These are phyloP conservation scores for Candida pseudoviswanathii DNA, from an alignment of 1,139 yeast genomes.

Conservation along the genomic window DNA sequence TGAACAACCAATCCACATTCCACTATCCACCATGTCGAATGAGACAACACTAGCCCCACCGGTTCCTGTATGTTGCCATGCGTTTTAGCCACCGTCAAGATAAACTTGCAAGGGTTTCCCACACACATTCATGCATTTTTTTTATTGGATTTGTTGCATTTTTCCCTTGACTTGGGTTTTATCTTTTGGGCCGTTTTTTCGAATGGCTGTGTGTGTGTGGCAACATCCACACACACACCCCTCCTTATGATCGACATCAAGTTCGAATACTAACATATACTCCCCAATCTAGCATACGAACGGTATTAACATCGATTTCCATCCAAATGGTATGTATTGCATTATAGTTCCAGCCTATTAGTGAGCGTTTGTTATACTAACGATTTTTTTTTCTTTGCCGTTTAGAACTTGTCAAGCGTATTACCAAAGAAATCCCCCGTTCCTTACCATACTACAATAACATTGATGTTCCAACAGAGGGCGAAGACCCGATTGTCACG, in stretches of 20 bases:
- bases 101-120: not conserved
- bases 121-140: not conserved
- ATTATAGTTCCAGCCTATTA: not conserved
- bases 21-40: not conserved
- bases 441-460: conserved; percentile 18
- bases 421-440: conserved; percentile 18
- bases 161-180: not conserved
- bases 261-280: conserved; percentile 8
- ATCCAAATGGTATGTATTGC: conserved; percentile 25
- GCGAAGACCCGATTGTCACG: conserved; percentile 27
- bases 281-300: conserved; percentile 6
- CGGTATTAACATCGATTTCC: conserved; percentile 17
- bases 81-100: not conserved
- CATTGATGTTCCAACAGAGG: conserved; percentile 9
- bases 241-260: not conserved
- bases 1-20: not conserved
- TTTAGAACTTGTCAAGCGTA: conserved; percentile 16
- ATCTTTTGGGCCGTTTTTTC: not conserved
- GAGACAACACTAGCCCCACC: not conserved
- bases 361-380: conserved; percentile 5
- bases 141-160: conserved; percentile 1
- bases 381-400: conserved; percentile 2
- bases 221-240: no score
- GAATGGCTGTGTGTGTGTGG: not conserved
- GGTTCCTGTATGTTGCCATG: conserved; percentile 4